Evolutionary conservation across 2,329 filamentous ascomycete genomes (phyloP), one percentile per base, ranked within the genome.

Genomic region (Nigrospora sphaerica): DNA sequence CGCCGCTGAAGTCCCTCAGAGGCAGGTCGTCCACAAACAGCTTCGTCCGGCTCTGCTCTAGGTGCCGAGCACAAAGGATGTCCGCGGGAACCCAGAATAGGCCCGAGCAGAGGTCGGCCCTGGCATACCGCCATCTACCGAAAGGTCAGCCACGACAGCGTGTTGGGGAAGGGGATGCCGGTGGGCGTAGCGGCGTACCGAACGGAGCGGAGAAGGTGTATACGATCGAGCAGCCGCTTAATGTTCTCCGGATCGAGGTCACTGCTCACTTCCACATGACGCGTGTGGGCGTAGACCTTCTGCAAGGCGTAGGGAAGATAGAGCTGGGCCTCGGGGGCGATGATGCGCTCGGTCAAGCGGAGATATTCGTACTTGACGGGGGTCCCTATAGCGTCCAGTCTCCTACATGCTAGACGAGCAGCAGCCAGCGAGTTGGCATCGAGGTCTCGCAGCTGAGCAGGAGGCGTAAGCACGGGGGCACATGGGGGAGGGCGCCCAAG

Each of bases 21-120:
- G 71, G 70, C 4, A 74, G 53, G 42, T 66, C 59, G 35, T 73
- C 68, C 42, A 74, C 60, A 18, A 65, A 57, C 3, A 75, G 52
- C 45, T 58, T 62, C 3, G 62, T 64, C 7, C 48, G 51, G 23
- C 57, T 58, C 9, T 52, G 52, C 10, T 56, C 54, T 11, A 61
- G 54, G 32, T 66, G 60, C 5, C 57, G 55, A 16, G 53, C 47
- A 46, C 61, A 61, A 10, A 73, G 54, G 10, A 71, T 56, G 44
- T 70, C 63, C 3, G 65, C 65, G 7, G 71, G 69, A 2, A 66
- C 47, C 64, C 67, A 71, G 43, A 56, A 54, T 17, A 52, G 46
- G 10, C 56, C 46, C 42, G 53, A 51, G 53, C 57, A 56, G 32
- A 62, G 53, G 2, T 60, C 55, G 32, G 54, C 54, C 28, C 61